Evolutionary conservation across 768 basidiomycete genomes (phyloP), one percentile per base, ranked within the genome.

Genomic region (Hericium rajendrae): DNA sequence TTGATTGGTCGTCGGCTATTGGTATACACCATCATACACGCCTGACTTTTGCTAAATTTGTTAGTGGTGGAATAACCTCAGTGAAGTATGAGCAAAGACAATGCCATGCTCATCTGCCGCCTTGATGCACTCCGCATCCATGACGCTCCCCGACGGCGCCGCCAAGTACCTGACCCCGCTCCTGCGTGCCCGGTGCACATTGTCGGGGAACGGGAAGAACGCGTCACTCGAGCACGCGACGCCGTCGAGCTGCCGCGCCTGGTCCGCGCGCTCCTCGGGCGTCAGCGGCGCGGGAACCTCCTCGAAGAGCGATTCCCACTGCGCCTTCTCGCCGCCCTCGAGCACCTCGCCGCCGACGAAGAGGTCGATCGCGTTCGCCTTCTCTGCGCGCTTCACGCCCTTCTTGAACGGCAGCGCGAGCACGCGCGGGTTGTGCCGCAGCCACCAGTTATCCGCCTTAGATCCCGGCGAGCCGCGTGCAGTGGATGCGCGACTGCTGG

Each of bases 361-460:
- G 26, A 98, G 79, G 69, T 98, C 95, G 65, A 97, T 97, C 39
- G 94, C 97, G 72, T 98, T 98, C 37, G 95, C 92, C 72, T 97
- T 97, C 66, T 99, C 97, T 1, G 97, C 93, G 53, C 97, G 86
- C 78, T 98, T 98, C 64, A 91, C 86, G 46, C 94, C 94, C 68
- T 94, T 93, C 70, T 95, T 97, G 82, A 97, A 99, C 2, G 95
- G 91, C 22, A 99, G 82, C 3, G 80, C 77, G 60, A 97, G 86
- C 48, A 97, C 95, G 49, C 89, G 86, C 1, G 94, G 87, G 73
- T 98, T 94, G 75, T 98, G 94, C 12, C 97, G 86, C 56, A 98
- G 79, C 95, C 97, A 98, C 97, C 97, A 99, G 62, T 93, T 80
- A 73, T 99, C 97, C n/a, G 95, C 94, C 73, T 99, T 98, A 53